Evolutionary conservation across 2,329 filamentous ascomycete species (phyloP), one percentile per base, ranked within the genome.

Genomic region (Knoxdaviesia capensis): DNA sequence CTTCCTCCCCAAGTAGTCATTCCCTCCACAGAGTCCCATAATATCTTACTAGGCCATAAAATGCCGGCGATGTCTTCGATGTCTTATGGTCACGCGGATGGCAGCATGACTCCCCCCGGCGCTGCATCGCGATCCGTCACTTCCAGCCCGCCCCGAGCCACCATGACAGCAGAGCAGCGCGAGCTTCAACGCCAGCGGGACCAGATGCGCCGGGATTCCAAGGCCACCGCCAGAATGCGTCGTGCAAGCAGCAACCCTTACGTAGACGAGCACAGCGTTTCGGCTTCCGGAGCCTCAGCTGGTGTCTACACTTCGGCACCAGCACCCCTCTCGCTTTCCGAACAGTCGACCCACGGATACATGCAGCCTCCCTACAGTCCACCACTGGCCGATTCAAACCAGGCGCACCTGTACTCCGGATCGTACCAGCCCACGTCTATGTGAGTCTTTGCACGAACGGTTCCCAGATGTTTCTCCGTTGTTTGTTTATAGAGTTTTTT

Each of bases 161-260:
- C 59, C 34, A 61, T 76, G 51, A 72, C 70, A 5, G 59, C 69
- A 6, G 71, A 77, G 52, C 71, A 77, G 53, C 66, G 73, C 47
- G 72, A 75, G 51, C 53, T 77, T 36, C 77, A 73, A 58, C 64
- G 71, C 45, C 72, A 77, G 50, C 64, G 66, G 46, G 72, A 77
- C 48, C 69, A 68, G 49, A 68, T 63, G 38, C 66, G 74, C 44
- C 63, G 73, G 48, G 69, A 73, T 48, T 67, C 68, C 6, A 77
- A 77, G 52, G 54, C 68, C 10, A 60, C 64, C 3, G 54, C 58
- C 6, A 65, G 71, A 45, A 59, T 66, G 40, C 64, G 66, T 47
- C 65, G 71, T 42, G 61, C 63, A 32, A 65, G 62, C 52, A 71
- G 66, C 56, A 47, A 53, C 48, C 46, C 68, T 50, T 49, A 64